Percentiles rank a stretch among this genome's conserved stretches.
phyloP scores from a whole-genome alignment of 2,329 filamentous ascomycete genomes.

The Fusarium stilboides region DNA sequence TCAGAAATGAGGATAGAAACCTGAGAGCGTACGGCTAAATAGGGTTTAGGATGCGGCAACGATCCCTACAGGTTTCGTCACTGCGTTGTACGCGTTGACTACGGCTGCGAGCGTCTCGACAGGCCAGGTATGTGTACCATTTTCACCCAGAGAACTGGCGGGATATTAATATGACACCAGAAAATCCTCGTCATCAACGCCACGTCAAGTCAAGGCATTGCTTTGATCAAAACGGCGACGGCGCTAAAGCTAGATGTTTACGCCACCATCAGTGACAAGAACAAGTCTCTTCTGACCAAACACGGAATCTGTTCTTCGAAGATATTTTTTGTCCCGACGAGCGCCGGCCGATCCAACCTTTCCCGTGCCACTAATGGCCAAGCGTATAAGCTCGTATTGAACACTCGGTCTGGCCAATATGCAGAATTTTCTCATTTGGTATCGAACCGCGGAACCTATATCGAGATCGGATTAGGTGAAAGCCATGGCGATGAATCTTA shows the following conservation, averaged over 20 bases:
- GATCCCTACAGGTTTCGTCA: slow-evolving; percentile 40
- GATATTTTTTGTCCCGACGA: slow-evolving; percentile 22
- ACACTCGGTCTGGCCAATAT: slow-evolving; percentile 38
- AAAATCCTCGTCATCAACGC: slow-evolving; percentile 44
- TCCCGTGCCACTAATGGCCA: slow-evolving; percentile 25
- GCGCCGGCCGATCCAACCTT: slow-evolving; percentile 8
- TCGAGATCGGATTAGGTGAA: slow-evolving; percentile 35
- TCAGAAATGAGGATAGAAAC: not conserved
- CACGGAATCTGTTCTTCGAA: slow-evolving; percentile 34
- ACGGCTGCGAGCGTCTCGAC: slow-evolving; percentile 22
- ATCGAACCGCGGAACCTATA: slow-evolving; percentile 38
- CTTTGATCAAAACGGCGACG: slow-evolving; percentile 40
- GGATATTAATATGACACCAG: slow-evolving; percentile 14
- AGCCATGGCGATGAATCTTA: not conserved
- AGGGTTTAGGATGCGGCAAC: slow-evolving; percentile 35
- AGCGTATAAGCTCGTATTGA: slow-evolving; percentile 38
- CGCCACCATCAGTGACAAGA: slow-evolving; percentile 25
- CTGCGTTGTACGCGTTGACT: slow-evolving; percentile 40
- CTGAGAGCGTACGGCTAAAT: slow-evolving; percentile 5
- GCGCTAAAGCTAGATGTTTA: slow-evolving; percentile 41
- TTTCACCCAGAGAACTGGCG: accelerated
- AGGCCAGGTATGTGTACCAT: slow-evolving; percentile 32
- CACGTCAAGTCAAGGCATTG: slow-evolving; percentile 39
- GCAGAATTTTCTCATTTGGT: slow-evolving; percentile 36
- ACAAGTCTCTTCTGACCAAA: slow-evolving; percentile 34